These are phyloP conservation scores for Naganishia friedmannii DNA, from an alignment of 768 basidiomycete genomes.

Conservation along the genomic window DNA sequence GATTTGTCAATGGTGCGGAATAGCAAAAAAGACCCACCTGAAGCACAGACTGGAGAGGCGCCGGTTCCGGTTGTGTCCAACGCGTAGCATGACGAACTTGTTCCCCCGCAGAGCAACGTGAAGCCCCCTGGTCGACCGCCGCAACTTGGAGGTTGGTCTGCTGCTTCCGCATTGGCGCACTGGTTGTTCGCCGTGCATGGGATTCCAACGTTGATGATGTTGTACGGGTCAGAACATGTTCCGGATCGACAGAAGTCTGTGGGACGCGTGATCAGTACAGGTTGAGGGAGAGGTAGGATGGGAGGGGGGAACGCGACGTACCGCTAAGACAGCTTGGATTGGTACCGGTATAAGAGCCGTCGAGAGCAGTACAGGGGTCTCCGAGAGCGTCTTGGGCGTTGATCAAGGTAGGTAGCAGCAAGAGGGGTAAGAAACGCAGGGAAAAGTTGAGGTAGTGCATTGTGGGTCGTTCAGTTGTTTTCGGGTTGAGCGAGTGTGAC, in stretches of 20 bases:
- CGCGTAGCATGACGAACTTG: neutral
- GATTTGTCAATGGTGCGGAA: too few relatives aligned
- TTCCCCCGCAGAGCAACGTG: neutral
- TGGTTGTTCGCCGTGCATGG: neutral
- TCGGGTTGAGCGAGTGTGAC: too few relatives aligned
- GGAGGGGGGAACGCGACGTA: too few relatives aligned
- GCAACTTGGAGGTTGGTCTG: neutral
- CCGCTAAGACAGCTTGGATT: neutral
- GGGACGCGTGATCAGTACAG: neutral
- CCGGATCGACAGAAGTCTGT: constrained; percentile 5
- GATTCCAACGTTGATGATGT: neutral
- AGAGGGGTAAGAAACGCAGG: too few relatives aligned
- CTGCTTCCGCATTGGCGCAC: neutral
- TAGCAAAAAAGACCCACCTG: neutral
- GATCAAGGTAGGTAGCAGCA: too few relatives aligned
- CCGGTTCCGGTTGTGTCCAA: neutral
- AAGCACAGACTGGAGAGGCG: neutral
- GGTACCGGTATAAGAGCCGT: neutral
- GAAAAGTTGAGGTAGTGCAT: too few relatives aligned
- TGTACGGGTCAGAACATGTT: neutral
- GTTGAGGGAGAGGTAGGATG: too few relatives aligned
- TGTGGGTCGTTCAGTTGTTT: too few relatives aligned
- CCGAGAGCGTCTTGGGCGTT: too few relatives aligned
- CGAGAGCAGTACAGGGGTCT: neutral
- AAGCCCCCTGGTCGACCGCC: neutral